Conservation (phyloP, 2,329 filamentous ascomycete species). For the Venturia asperata region DNA sequence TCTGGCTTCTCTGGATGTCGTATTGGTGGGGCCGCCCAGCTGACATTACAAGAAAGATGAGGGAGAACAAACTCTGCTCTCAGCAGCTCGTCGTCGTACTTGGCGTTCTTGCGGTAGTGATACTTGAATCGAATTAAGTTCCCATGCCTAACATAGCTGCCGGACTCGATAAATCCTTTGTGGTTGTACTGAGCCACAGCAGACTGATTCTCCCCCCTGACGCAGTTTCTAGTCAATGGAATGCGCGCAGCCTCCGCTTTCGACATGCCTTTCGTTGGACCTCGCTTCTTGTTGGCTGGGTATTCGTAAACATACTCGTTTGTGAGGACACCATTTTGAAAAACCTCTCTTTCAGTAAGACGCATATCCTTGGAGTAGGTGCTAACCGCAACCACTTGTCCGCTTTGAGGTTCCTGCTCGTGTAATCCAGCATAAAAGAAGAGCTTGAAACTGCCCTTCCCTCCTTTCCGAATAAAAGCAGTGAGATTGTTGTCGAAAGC, state of each 20-base stretch:
- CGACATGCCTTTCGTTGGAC: conserved; percentile 34
- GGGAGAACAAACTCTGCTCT: conserved; percentile 48
- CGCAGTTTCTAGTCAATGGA: conserved; percentile 38
- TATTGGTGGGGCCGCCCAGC: conserved; percentile 47
- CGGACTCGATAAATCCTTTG: conserved; percentile 47
- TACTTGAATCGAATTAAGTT: conserved; percentile 49
- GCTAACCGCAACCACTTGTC: conserved; percentile 39
- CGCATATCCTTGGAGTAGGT: conserved; percentile 43
- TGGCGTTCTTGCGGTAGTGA: conserved; percentile 48
- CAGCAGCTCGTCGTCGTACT: conserved; percentile 49
- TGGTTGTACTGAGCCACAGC: conserved; percentile 47
- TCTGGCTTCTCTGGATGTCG: conserved; percentile 46
- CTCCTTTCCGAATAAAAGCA: conserved; percentile 40
- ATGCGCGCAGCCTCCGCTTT: conserved; percentile 32
- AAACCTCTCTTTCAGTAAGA: conserved; percentile 40
- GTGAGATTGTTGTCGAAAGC: conserved; percentile 44
- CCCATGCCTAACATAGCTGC: conserved; percentile 47
- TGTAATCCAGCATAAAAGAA: conserved; percentile 33
- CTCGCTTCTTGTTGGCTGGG: conserved; percentile 25
- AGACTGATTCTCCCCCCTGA: conserved; percentile 39
- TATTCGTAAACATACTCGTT: conserved; percentile 49
- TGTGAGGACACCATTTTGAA: conserved; percentile 35
- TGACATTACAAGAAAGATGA: conserved; percentile 48
- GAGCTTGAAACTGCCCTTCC: conserved; percentile 32
- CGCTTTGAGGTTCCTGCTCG: conserved; percentile 40